Evolutionary conservation across 352 stramenopile species (phyloP).

Genomic region (Phytophthora sojae): DNA sequence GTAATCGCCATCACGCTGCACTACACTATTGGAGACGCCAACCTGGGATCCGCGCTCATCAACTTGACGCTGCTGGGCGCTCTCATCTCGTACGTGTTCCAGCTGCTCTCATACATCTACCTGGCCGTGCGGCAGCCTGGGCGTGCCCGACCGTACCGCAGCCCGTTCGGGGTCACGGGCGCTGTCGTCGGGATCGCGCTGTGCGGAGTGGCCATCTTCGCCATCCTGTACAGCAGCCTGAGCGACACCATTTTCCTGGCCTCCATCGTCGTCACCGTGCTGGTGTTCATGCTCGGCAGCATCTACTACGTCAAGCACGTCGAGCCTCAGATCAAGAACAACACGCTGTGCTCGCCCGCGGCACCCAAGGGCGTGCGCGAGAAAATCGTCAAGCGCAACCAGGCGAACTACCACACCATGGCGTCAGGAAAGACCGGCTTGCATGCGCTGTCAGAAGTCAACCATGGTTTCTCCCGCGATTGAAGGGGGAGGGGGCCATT

Average conservation of each 20-base stretch:
- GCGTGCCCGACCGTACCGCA: constrained; percentile 59
- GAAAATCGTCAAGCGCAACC: constrained; percentile 32
- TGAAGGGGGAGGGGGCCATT: too few species aligned
- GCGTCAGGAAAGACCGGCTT: not conserved
- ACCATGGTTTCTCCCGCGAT: not conserved
- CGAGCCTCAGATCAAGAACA: constrained; percentile 35
- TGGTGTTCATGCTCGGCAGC: constrained; percentile 58
- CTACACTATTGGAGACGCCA: constrained; percentile 65
- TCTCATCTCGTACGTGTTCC: constrained; percentile 75
- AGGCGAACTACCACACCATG: not conserved
- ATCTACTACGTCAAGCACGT: constrained; percentile 54
- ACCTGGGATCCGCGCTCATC: constrained; percentile 60
- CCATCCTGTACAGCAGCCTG: constrained; percentile 67
- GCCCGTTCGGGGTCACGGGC: constrained; percentile 64
- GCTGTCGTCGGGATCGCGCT: constrained; percentile 58
- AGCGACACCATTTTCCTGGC: constrained; percentile 65
- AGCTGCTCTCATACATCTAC: constrained; percentile 66
- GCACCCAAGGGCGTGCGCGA: constrained; percentile 38
- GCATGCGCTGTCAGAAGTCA: not conserved
- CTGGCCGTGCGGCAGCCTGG: constrained; percentile 54
- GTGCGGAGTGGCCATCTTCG: constrained; percentile 49
- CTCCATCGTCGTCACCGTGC: constrained; percentile 55
- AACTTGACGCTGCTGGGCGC: constrained; percentile 47
- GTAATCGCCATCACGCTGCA: constrained; percentile 60
- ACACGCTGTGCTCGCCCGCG: constrained; percentile 22